Evolutionary conservation across 345 rosid species (phyloP), one percentile per base, ranked within the genome.

Genomic region (Eutrema japonicum): DNA sequence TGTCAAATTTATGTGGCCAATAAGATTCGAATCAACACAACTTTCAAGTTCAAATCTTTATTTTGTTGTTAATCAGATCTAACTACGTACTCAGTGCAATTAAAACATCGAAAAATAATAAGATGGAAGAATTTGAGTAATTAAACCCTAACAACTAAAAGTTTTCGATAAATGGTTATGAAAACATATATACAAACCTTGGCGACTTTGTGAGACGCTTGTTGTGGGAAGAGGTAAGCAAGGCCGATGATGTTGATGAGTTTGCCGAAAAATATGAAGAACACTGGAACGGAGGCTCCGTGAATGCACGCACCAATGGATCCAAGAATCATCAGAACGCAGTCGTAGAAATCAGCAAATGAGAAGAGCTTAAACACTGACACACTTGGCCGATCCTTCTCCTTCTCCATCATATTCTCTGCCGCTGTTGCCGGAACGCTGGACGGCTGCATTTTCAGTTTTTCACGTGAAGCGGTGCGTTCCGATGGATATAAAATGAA

Each of bases 201-300:
- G 33, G 92, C 99, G 45, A 95, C 97, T 87, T 78, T 69, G 35
- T 84, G 97, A 60, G 99, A 88, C 56, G 97, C 97, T 74, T 87
- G 67, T 73, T 88, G 72, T 3, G 99, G 99, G 70, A 90, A 88
- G 50, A 95, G 87, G 76, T 87, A 95, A 74, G 97, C 96, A 55
- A 95, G 62, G 12, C 99, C 99, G 40, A 92, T 80, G 26, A 92
- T 61, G 64, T 95, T 90, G 13, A 95, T 95, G 68, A 95, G 41
- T 82, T 92, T 89, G 0, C 99, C 99, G 45, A 95, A 95, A 85
- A 85, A 95, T 54, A 92, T 88, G 84, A 95, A 95, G 84, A 95
- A 95, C 10, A 95, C 84, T 11, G 99, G 99, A 10, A 95, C 96
- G 0, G 99, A 92, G 75, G 87, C 96, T 3, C 99, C 99, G 55